phyloP scores from a whole-genome alignment of 2,329 filamentous ascomycete species.

The Penicillium thymicola region DNA sequence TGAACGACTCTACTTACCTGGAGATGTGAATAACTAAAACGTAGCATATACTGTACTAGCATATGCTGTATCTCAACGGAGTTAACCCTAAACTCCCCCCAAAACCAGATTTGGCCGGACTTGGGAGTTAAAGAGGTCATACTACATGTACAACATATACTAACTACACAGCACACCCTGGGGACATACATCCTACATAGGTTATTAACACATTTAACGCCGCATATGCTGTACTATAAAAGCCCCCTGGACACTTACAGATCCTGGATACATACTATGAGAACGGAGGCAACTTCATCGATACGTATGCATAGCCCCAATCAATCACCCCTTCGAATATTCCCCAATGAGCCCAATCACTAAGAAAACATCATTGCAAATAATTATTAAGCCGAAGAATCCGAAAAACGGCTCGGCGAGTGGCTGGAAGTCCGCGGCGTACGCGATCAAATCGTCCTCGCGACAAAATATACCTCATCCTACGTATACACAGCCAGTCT shows the following conservation, averaged over 20 bases:
- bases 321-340: neutral
- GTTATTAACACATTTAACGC: neutral
- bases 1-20: neutral
- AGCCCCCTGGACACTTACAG: neutral
- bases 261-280: constrained; percentile 52
- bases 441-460: constrained; percentile 54
- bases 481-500: constrained; percentile 38
- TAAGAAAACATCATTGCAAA: constrained; percentile 35
- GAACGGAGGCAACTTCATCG: constrained; percentile 54
- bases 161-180: too few relatives aligned
- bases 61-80: neutral
- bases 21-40: neutral
- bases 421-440: constrained; percentile 49
- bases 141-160: neutral
- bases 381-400: constrained; percentile 50
- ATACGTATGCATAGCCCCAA: constrained; percentile 37
- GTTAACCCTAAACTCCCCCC: neutral
- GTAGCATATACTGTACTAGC: neutral
- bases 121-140: neutral
- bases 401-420: constrained; percentile 52
- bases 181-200: neutral
- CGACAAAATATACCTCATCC: constrained; percentile 51
- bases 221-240: neutral
- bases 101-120: neutral
- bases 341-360: neutral